A percentile compares a stretch with the other conserved stretches of the same genome.
Evolutionary conservation across 1,139 yeast genomes (phyloP).

Genomic region (Zhuliangozyma blackwelliae): DNA sequence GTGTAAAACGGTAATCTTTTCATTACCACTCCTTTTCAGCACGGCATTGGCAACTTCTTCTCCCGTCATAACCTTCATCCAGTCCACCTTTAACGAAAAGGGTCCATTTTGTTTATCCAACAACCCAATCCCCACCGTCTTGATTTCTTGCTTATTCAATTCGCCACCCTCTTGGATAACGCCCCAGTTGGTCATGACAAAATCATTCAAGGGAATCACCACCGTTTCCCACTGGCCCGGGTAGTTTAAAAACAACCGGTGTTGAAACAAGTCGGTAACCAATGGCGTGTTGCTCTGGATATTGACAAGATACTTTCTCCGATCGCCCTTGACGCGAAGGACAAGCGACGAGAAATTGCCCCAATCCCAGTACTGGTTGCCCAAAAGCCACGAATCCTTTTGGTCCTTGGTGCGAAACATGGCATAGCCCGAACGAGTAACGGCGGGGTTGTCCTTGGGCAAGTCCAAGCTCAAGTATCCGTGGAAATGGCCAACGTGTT

Average conservation of each 20-base stretch:
- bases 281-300: conserved; percentile 78
- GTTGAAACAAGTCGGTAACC: conserved; percentile 78
- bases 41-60: conserved; percentile 42
- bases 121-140: conserved; percentile 75
- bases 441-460: conserved; percentile 66
- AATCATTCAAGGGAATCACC: conserved; percentile 69
- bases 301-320: conserved; percentile 72
- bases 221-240: conserved; percentile 88
- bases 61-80: conserved; percentile 68
- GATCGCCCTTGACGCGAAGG: conserved; percentile 69
- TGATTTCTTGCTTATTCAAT: conserved; percentile 60
- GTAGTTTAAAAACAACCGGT: conserved; percentile 64
- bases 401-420: conserved; percentile 79
- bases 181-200: conserved; percentile 82
- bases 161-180: conserved; percentile 64
- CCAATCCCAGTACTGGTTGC: conserved; percentile 61
- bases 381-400: conserved; percentile 45
- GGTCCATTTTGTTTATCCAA: conserved; percentile 81
- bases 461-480: conserved; percentile 73
- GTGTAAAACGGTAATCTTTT: too few species aligned
- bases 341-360: conserved; percentile 54
- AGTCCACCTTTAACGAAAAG: conserved; percentile 63
- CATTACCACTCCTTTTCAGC: too few species aligned
- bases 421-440: conserved; percentile 75
- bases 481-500: conserved; percentile 54